phyloP scores from a whole-genome alignment of 2,329 filamentous ascomycete genomes.

The Exophiala calicioides region DNA sequence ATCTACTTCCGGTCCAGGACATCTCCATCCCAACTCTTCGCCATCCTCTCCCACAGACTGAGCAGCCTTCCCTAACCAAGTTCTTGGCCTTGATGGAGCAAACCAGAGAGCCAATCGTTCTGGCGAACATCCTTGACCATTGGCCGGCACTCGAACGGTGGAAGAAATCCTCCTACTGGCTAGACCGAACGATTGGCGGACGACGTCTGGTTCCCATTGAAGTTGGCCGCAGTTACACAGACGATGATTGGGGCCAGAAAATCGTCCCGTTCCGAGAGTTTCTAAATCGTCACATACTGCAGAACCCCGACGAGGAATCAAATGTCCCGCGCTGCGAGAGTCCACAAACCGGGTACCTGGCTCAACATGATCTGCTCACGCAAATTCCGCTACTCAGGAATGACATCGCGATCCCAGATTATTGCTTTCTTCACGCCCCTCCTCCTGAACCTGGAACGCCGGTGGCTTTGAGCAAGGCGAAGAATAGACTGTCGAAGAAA shows the following conservation, averaged over 20 bases:
- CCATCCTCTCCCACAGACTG: constrained; percentile 43
- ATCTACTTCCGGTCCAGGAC: constrained; percentile 11
- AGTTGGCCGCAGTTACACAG: constrained; percentile 82
- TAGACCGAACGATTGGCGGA: constrained; percentile 72
- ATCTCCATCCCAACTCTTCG: constrained; percentile 37
- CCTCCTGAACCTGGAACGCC: constrained; percentile 52
- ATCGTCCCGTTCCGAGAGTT: constrained; percentile 76
- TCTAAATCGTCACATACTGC: constrained; percentile 61
- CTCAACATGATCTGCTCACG: constrained; percentile 82
- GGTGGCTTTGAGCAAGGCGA: constrained; percentile 42
- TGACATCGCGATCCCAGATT: constrained; percentile 81
- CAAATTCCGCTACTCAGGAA: constrained; percentile 76
- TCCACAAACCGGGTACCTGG: constrained; percentile 70
- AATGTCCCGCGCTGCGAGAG: constrained; percentile 20
- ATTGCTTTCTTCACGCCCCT: constrained; percentile 74
- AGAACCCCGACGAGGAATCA: constrained; percentile 4
- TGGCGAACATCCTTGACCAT: constrained; percentile 63
- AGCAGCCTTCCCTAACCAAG: constrained; percentile 54
- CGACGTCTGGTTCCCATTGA: constrained; percentile 82
- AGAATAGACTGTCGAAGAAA: constrained; percentile 8
- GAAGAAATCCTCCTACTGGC: constrained; percentile 72
- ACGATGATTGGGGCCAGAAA: constrained; percentile 78
- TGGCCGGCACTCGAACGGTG: constrained; percentile 85
- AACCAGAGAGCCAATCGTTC: constrained; percentile 62
- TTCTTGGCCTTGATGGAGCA: constrained; percentile 64